Base-by-base conservation (phyloP, 352 stramenopile species). In the Pythium phragmitis region DNA sequence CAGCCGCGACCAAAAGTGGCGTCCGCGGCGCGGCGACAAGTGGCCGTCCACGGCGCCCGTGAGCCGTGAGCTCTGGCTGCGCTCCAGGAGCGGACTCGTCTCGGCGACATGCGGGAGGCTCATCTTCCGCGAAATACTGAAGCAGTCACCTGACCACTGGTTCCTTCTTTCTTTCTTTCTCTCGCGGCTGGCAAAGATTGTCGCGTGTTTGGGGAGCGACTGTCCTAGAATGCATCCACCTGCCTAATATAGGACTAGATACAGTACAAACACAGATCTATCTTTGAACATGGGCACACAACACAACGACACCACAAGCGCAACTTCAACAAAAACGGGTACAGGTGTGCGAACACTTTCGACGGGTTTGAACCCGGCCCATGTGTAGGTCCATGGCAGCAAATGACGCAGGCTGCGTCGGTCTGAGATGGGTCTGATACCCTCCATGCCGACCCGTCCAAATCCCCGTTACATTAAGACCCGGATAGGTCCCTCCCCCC, bases 1-100 rank as follows among this genome's bases (percentile, higher is more conserved):
- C 33, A 72, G 34, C 5, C 59, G 65, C 53, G 65, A 72, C 58
- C 58, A 72, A 34, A 72, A 64, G 54, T 63, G 59, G 54, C 65
- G 65, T 19, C 65, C 65, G 34, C 65, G 65, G 16, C 59, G 65
- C 46, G 65, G 65, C 8, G 65, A 67, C 28, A 34, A 19, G 36
- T 19, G 53, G 36, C 61, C 61, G 50, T 68, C 50, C 23, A 37
- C 39, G 12, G 28, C 33, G 48, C 43, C 45, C 7, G 58, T 64
- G 36, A 63, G 46, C 30, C 48, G 59, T 46, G 65, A 63, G 30
- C 48, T 34, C 26, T 55, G 33, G 59, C 65, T 57, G 36, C 57
- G 41, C 55, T 64, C 65, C 17, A 72, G 54, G 28, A 72, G 53
- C 57, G 65, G 65, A 28, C 41, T 59, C 19, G 46, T 42, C 65